A percentile compares a stretch with the other conserved stretches of the same genome.
These are phyloP conservation scores for Boletus semigastroideus DNA, from an alignment of 1,284 basidiomycete species.

Conservation along the genomic window DNA sequence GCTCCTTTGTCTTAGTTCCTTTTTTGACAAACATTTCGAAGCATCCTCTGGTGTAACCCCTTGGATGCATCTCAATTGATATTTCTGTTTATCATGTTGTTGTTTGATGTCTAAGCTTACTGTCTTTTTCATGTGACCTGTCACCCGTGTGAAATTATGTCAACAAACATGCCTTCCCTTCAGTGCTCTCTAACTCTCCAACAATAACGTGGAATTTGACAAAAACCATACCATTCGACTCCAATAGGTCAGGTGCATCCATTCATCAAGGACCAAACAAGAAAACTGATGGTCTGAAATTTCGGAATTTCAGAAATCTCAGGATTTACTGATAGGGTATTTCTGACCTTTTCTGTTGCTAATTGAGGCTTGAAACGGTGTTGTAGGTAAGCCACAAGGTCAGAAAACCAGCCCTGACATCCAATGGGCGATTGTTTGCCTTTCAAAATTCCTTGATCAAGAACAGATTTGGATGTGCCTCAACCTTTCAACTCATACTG, in stretches of 20 bases:
- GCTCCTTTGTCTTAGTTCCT: no score
- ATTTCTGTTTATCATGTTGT: no score
- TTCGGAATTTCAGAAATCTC: neutral
- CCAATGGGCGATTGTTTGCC: neutral
- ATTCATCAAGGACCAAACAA: neutral
- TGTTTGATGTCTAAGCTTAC: no score
- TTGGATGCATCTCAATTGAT: no score
- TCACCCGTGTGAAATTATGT: neutral
- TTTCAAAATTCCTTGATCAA: neutral
- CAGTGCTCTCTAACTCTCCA: neutral
- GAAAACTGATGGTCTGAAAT: neutral
- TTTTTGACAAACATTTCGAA: no score
- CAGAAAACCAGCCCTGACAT: neutral
- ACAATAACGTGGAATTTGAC: neutral
- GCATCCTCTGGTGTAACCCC: no score
- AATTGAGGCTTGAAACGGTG: neutral
- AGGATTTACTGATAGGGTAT: neutral
- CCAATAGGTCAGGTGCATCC: no score
- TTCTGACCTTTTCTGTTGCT: no score
- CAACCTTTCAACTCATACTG: no score
- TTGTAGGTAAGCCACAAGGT: neutral
- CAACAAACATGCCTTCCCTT: neutral
- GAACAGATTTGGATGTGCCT: neutral
- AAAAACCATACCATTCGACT: no score
- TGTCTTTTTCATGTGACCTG: no score